Conservation (phyloP, 2,329 filamentous ascomycete genomes). For the Arthrobotrys pseudoclavata region DNA sequence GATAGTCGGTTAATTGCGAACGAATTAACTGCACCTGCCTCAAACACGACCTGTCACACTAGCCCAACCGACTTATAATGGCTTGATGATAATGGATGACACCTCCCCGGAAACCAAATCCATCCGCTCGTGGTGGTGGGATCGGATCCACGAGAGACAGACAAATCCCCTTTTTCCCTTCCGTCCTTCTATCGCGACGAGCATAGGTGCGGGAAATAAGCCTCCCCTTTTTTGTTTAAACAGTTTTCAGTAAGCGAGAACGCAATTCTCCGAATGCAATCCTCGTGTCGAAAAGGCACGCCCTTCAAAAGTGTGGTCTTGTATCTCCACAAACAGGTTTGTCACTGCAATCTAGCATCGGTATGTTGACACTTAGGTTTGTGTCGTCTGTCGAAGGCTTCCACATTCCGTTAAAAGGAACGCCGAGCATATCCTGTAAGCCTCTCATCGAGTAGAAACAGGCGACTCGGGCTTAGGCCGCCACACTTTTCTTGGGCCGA, state of each 20-base stretch:
- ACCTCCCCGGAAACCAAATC: conserved; percentile 47
- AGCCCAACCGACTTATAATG: conserved; percentile 49
- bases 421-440: conserved; percentile 53
- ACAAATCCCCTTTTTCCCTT: conserved; percentile 58
- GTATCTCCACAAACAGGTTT: conserved; percentile 56
- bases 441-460: conserved; percentile 39
- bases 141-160: conserved; percentile 41
- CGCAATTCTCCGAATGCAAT: conserved; percentile 60
- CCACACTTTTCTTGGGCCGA: conserved; percentile 58
- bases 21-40: conserved; percentile 52
- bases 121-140: conserved; percentile 43
- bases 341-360: conserved; percentile 47
- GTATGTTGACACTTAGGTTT: conserved; percentile 31
- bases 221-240: conserved; percentile 60
- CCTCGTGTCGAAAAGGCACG: conserved; percentile 53
- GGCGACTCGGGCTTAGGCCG: conserved; percentile 60
- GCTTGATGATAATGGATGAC: conserved; percentile 54
- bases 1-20: conserved; percentile 60
- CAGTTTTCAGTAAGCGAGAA: conserved; percentile 60
- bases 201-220: conserved; percentile 59
- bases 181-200: conserved; percentile 55
- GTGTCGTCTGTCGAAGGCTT: conserved; percentile 38
- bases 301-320: conserved; percentile 34
- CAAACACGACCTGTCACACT: conserved; percentile 59
- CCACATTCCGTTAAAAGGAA: conserved; percentile 60